A percentile compares a stretch with the other conserved stretches of the same genome.
These are phyloP conservation scores for Bromus sterilis DNA, from an alignment of 176 grass and related monocot species.

Conservation along the genomic window DNA sequence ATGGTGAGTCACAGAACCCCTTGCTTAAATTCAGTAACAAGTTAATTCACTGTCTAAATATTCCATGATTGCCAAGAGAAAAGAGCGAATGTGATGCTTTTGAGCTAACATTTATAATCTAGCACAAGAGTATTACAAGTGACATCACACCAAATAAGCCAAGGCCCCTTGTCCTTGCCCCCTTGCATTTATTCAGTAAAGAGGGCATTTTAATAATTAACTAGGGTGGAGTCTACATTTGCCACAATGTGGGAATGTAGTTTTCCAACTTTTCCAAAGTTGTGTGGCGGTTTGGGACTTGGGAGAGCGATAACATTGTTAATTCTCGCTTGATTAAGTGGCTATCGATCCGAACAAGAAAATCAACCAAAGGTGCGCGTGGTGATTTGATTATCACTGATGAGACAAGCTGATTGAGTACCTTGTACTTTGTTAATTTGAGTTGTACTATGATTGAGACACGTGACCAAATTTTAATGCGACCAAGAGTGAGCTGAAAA, in stretches of 20 bases:
- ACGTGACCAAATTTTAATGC: neutral
- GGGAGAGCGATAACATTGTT: neutral
- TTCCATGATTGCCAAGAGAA: neutral
- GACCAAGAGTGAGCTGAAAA: neutral
- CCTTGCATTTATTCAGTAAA: neutral
- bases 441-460: neutral
- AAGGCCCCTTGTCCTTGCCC: neutral
- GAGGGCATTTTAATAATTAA: neutral
- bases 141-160: neutral
- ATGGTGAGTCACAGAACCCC: neutral
- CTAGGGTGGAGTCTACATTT: neutral
- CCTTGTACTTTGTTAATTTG: neutral
- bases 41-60: neutral
- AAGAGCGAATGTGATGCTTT: neutral
- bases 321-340: neutral
- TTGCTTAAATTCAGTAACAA: neutral
- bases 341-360: neutral
- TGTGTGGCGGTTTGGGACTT: neutral
- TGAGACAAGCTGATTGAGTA: neutral
- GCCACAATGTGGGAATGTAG: neutral
- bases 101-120: neutral
- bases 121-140: neutral
- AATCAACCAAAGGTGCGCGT: neutral
- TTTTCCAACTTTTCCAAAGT: neutral
- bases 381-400: neutral